Evolutionary conservation across 2,329 filamentous ascomycete genomes (phyloP).

Genomic region (Penicillium frequentans): DNA sequence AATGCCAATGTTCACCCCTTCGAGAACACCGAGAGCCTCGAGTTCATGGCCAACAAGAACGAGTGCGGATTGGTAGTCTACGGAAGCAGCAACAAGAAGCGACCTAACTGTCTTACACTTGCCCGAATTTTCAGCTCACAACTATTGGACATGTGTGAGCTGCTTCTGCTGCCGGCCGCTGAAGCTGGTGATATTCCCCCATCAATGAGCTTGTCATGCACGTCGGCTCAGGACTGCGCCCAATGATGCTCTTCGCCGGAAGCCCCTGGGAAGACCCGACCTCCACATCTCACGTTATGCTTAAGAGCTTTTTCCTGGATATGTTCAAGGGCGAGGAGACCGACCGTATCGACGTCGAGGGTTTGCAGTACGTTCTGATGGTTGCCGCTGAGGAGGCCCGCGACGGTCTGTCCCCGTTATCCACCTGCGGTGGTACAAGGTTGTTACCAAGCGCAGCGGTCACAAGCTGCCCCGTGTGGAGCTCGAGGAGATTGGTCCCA

Average conservation of each 20-base stretch:
- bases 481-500: conserved; percentile 90
- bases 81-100: conserved; percentile 85
- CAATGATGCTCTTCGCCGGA: conserved; percentile 88
- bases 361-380: conserved; percentile 85
- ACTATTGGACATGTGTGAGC: conserved; percentile 91
- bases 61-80: conserved; percentile 85
- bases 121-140: conserved; percentile 81
- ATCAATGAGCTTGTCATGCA: conserved; percentile 59
- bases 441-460: conserved; percentile 81
- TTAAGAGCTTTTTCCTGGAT: conserved; percentile 85
- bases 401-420: conserved; percentile 45
- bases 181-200: conserved; percentile 43
- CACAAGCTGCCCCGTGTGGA: conserved; percentile 88
- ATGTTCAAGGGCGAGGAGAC: conserved; percentile 83
- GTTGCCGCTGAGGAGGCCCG: conserved; percentile 70
- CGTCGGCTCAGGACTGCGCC: conserved; percentile 76
- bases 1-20: conserved; percentile 88
- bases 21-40: conserved; percentile 80
- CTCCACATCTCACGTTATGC: conserved; percentile 74
- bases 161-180: conserved; percentile 74
- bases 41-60: conserved; percentile 97
- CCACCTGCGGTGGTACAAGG: conserved; percentile 77
- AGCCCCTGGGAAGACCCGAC: conserved; percentile 83
- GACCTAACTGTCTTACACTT: conserved; percentile 86
- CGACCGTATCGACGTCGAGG: conserved; percentile 88